phyloP scores from a whole-genome alignment of 2,329 filamentous ascomycete species.

The Diaporthe australafricana region DNA sequence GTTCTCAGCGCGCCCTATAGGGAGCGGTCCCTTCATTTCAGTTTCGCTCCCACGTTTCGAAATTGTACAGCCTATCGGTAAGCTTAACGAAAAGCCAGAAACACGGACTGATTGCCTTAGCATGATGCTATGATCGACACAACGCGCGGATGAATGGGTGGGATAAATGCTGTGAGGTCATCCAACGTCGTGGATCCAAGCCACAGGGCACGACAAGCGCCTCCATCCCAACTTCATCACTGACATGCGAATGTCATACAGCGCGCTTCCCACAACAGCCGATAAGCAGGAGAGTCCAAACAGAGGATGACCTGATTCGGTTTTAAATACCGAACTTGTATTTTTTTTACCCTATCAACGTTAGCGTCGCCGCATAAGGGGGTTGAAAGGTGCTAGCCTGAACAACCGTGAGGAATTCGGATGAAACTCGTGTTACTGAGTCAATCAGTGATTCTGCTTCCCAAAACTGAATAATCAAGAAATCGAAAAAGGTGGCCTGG shows the following conservation, averaged over 20 bases:
- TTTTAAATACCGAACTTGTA: background rate
- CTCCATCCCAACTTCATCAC: background rate
- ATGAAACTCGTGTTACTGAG: constrained; percentile 12
- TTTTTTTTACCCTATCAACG: background rate
- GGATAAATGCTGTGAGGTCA: background rate
- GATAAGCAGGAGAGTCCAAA: background rate
- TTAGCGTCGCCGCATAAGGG: background rate
- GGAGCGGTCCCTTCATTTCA: background rate
- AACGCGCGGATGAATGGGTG: background rate
- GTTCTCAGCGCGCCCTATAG: background rate
- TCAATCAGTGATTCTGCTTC: background rate
- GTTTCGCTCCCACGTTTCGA: constrained; percentile 11
- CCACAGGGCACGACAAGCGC: background rate
- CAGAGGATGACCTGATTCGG: background rate
- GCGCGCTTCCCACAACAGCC: background rate
- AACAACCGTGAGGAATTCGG: background rate
- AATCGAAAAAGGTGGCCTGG: background rate
- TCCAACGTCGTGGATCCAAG: background rate
- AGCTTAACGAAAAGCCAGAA: constrained; percentile 14
- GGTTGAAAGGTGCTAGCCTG: background rate
- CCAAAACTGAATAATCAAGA: background rate
- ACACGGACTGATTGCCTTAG: background rate
- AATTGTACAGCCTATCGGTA: background rate
- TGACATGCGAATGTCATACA: background rate
- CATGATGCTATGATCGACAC: constrained; percentile 10